phyloP scores from a whole-genome alignment of 2,329 filamentous ascomycete genomes.

The Fusarium robinianum region DNA sequence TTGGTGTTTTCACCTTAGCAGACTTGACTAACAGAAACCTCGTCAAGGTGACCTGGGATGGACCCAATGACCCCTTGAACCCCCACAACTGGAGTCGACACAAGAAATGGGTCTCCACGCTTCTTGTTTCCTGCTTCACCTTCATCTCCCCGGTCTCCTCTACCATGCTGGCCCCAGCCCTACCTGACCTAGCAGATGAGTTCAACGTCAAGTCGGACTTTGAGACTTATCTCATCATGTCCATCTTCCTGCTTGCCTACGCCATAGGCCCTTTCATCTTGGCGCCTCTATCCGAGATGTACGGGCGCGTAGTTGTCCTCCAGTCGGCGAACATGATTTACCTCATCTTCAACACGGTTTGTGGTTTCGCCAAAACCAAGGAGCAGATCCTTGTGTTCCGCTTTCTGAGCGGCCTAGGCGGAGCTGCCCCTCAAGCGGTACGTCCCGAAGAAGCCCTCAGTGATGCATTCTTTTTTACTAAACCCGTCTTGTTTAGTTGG shows the following conservation, averaged over 20 bases:
- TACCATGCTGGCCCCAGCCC: conserved; percentile 54
- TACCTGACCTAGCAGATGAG: conserved; percentile 49
- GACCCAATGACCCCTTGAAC: conserved; percentile 47
- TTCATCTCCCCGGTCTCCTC: conserved; percentile 62
- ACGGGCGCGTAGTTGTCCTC: conserved; percentile 52
- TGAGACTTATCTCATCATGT: conserved; percentile 57
- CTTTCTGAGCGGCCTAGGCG: conserved; percentile 53
- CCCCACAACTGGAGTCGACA: conserved; percentile 52
- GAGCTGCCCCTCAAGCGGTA: conserved; percentile 52
- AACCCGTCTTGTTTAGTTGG: conserved; percentile 37
- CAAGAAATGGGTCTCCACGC: conserved; percentile 43
- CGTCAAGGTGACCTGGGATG: conserved; percentile 48
- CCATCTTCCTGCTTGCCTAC: conserved; percentile 63
- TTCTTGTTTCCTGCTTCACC: conserved; percentile 48
- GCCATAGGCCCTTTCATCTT: conserved; percentile 57
- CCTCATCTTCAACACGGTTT: conserved; percentile 58
- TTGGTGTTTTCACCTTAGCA: background rate
- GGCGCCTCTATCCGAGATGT: conserved; percentile 57
- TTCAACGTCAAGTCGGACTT: conserved; percentile 49
- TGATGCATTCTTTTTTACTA: background rate
- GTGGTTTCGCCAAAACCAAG: conserved; percentile 52
- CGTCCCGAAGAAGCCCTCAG: background rate
- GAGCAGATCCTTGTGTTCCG: conserved; percentile 55
- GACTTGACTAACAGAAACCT: too few species aligned
- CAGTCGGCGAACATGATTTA: conserved; percentile 55